Evolutionary conservation across 805 yeast genomes (phyloP).

Genomic region (Yamadazyma olivae): DNA sequence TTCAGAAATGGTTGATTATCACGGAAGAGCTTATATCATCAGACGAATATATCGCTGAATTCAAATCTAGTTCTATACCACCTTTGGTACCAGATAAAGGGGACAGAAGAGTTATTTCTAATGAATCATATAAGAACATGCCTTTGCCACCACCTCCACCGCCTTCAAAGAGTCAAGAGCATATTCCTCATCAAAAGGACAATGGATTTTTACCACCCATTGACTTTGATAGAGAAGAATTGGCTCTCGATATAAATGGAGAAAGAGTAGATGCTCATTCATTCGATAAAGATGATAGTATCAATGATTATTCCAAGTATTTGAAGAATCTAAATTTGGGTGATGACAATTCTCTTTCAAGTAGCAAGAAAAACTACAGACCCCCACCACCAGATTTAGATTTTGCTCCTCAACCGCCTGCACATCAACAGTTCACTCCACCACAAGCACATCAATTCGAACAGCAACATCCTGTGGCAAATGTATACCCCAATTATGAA

Average conservation of each 20-base stretch:
- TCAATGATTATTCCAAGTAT: constrained; percentile 22
- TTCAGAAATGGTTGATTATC: constrained; percentile 75
- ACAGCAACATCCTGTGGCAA: neutral
- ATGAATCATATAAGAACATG: constrained; percentile 16
- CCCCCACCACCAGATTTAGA: constrained; percentile 12
- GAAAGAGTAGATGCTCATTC: constrained; percentile 11
- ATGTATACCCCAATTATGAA: constrained; percentile 3
- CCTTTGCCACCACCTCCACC: constrained; percentile 26
- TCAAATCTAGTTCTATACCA: constrained; percentile 21
- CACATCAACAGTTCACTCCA: neutral
- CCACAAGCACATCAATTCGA: neutral
- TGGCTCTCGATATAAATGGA: constrained; percentile 13
- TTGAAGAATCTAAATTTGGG: constrained; percentile 12
- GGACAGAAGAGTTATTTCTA: constrained; percentile 7
- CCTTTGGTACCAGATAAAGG: constrained; percentile 9
- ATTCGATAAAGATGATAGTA: constrained; percentile 12
- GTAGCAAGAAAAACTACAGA: constrained; percentile 4
- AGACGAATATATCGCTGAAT: constrained; percentile 29
- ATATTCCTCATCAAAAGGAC: constrained; percentile 6
- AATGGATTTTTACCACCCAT: constrained; percentile 17
- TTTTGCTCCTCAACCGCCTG: constrained; percentile 1
- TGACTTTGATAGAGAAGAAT: constrained; percentile 19
- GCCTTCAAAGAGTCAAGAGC: constrained; percentile 14
- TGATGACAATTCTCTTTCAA: constrained; percentile 11
- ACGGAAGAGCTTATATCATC: constrained; percentile 59